These are phyloP conservation scores for Fusarium secorum DNA, from an alignment of 2,329 filamentous ascomycete species.

Conservation along the genomic window DNA sequence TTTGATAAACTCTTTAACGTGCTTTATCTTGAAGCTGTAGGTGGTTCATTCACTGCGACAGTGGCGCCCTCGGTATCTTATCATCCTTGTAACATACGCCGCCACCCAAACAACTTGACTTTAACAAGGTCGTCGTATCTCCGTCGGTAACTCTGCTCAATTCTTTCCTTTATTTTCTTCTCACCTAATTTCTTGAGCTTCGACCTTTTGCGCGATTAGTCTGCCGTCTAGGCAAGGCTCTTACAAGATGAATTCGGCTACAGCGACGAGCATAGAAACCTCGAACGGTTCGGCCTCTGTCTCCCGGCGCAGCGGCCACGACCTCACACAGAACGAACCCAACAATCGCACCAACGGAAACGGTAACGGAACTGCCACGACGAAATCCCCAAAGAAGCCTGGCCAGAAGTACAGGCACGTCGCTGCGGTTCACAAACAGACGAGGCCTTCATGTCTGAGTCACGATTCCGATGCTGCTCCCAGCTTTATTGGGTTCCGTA, in stretches of 20 bases:
- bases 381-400: constrained; percentile 29
- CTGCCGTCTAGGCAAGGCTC: constrained; percentile 26
- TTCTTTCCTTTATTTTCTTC: not conserved
- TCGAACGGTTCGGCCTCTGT: constrained; percentile 40
- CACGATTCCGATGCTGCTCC: constrained; percentile 78
- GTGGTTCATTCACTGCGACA: constrained; percentile 28
- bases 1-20: constrained; percentile 23
- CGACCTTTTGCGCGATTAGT: constrained; percentile 2
- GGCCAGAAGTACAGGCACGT: constrained; percentile 85
- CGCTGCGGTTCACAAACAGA: constrained; percentile 79
- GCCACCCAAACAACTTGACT: constrained; percentile 28
- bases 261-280: constrained; percentile 48
- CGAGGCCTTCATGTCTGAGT: constrained; percentile 81
- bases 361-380: constrained; percentile 37
- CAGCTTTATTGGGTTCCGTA: constrained; percentile 92
- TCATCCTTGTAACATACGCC: constrained; percentile 30
- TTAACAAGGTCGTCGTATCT: constrained; percentile 20
- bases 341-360: constrained; percentile 33
- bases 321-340: constrained; percentile 42
- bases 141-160: constrained; percentile 2
- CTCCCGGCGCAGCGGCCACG: constrained; percentile 38
- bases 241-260: constrained; percentile 53
- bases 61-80: constrained; percentile 26
- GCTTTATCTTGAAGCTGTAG: constrained; percentile 24
- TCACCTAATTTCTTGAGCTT: not conserved